Evolutionary conservation across 2,329 filamentous ascomycete species (phyloP), one percentile per base, ranked within the genome.

Genomic region (Cladosporium sp.): DNA sequence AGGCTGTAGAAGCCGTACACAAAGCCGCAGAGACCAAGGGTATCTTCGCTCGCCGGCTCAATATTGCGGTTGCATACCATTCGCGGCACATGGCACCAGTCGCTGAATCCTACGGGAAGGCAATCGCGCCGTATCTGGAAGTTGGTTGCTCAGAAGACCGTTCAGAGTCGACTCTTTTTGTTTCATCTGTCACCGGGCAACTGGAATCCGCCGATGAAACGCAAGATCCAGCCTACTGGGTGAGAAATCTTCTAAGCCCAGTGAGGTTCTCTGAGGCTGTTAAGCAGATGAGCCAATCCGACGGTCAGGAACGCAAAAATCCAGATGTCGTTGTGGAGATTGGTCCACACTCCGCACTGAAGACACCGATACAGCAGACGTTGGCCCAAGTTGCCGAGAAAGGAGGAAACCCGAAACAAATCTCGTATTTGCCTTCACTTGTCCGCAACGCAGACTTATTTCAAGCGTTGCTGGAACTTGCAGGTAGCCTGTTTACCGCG

Each of bases 1-100:
- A 66, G 51, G 63, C 61, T 6, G 64, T 77, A 4, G 52, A 64
- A 0, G 59, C 66, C 35, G 53, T 62, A 0, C 56, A 64, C 4
- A 49, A 59, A 1, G 55, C 62, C 0, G 52, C 76, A 0, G 57
- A 68, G 1, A 57, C 63, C 3, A 56, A 68, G 16, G 57, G 63
- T 3, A 62, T 66, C 5, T 76, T 76, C 51, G 63, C 61, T 3
- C 61, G 69, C 1, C 51, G 60, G 9, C 65, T 77, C 1, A 62
- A 67, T 40, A 69, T 75, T 3, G 63, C 69, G 19, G 64, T 57
- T 13, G 72, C 72, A 0, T 75, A 74, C 39, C 72, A 76, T 47
- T 72, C 70, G 0, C 64, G 67, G 33, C 71, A 74, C 27, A 56
- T 61, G 53, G 29, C 35, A 15, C 30, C 42, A 25, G 40, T 51